Evolutionary conservation across 179 eudicot species (phyloP), one percentile per base, ranked within the genome.

Genomic region (Silene noctiflora): DNA sequence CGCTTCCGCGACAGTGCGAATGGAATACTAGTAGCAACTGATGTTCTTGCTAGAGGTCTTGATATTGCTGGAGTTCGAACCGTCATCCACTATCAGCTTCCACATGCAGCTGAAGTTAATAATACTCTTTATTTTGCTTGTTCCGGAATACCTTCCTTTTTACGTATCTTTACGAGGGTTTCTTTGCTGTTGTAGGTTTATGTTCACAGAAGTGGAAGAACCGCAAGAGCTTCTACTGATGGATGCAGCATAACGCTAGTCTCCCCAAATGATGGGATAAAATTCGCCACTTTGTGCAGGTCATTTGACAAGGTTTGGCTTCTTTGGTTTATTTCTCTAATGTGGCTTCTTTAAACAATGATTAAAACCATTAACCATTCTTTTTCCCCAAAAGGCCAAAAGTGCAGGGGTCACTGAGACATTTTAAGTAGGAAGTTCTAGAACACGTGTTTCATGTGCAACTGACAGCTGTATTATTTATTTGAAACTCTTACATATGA

Each of bases 141-240:
- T 44, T 22, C 17, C 20, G 39, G 27, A 42, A 22, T 55, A 67
- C 16, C 48, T 69, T 39, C 58, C 39, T 64, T n/a, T 25, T 70
- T 14, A 70, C 25, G 20, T 1, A 24, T 61, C 12, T 67, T 80
- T 14, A 56, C 63, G 31, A 25, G 68, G 75, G 56, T 44, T 33
- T 60, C 29, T 81, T 67, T 63, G 39, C 48, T 44, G 60, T 79
- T 67, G 42, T 78, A 94, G 98, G 96, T 90, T 68, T 94, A 94
- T 83, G 97, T 94, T 75, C 98, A 94, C 85, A 85, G 98, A 88
- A 88, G 98, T 84, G 98, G 98, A 64, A 84, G 98, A 85, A 94
- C 97, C 74, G 98, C 98, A 69, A 88, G 98, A 81, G 98, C 94
- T 71, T 84, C 69, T 76, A 72, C 92, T 78, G 98, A 94, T 85